Percentiles rank a stretch among this genome's conserved stretches.
Conservation (phyloP, 768 basidiomycete species). For the Leccinum longicurvipes region DNA sequence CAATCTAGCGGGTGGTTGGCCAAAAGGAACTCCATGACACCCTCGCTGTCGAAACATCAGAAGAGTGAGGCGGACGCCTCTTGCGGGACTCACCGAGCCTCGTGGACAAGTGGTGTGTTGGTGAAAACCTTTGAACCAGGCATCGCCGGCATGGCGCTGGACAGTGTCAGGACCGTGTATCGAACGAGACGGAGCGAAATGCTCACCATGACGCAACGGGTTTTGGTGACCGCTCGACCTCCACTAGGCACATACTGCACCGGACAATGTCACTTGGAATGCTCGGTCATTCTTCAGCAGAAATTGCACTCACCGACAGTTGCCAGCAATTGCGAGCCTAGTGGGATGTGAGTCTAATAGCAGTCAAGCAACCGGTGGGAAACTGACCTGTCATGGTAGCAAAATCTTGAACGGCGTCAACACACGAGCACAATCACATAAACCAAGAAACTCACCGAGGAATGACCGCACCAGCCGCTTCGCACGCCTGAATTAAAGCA, state of each 20-base stretch:
- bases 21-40: slow-evolving; percentile 98
- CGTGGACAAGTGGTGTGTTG: slow-evolving; percentile 86
- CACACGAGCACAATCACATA: slow-evolving; percentile 1
- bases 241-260: slow-evolving; percentile 93
- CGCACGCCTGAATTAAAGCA: slow-evolving; percentile 95
- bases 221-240: slow-evolving; percentile 94
- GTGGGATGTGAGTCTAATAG: slow-evolving; percentile 1
- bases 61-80: neutral
- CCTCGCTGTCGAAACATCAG: slow-evolving; percentile 57
- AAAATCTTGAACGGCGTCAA: slow-evolving; percentile 51
- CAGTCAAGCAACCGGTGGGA: neutral
- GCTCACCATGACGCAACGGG: slow-evolving; percentile 90
- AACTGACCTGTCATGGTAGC: slow-evolving; percentile 77
- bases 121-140: slow-evolving; percentile 90
- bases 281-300: slow-evolving; percentile 1
- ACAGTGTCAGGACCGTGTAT: neutral
- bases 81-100: slow-evolving; percentile 60
- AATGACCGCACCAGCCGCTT: slow-evolving; percentile 79
- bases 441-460: slow-evolving; percentile 53
- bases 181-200: neutral
- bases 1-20: slow-evolving; percentile 98
- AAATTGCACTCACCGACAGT: slow-evolving; percentile 72
- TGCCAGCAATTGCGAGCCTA: slow-evolving; percentile 94
- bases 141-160: slow-evolving; percentile 96
- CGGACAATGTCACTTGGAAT: slow-evolving; percentile 3